These are phyloP conservation scores for Dendrobium officinale DNA, from an alignment of 106 monocot genomes.

Conservation along the genomic window DNA sequence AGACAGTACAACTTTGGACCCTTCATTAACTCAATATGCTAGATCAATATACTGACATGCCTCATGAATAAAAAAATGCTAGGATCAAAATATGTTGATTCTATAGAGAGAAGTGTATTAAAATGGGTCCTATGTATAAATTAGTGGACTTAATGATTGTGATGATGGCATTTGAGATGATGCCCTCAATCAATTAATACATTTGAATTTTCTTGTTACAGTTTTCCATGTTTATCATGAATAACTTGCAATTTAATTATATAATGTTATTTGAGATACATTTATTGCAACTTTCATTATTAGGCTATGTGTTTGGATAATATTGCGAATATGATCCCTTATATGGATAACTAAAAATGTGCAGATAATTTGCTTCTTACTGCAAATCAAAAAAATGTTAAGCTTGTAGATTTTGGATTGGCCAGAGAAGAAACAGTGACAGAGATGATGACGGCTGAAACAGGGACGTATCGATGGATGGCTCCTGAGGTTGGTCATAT, in stretches of 20 bases:
- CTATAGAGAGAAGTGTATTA: neutral
- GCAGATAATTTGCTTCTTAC: slow-evolving; percentile 93
- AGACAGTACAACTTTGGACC: neutral
- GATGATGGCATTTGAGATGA: neutral
- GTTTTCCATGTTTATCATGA: neutral
- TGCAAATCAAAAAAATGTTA: slow-evolving; percentile 75
- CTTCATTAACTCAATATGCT: neutral
- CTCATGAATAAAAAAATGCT: neutral
- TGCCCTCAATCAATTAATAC: neutral
- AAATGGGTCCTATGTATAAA: neutral
- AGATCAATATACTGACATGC: neutral
- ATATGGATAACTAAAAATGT: slow-evolving; percentile 12
- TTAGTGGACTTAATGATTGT: neutral
- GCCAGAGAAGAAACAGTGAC: slow-evolving; percentile 98
- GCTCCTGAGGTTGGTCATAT: slow-evolving; percentile 79
- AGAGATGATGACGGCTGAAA: slow-evolving; percentile 99
- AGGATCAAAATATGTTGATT: neutral
- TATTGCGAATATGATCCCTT: neutral
- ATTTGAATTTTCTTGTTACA: neutral
- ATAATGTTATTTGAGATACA: neutral
- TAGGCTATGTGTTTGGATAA: neutral
- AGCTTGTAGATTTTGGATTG: slow-evolving; percentile 94
- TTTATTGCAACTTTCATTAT: neutral
- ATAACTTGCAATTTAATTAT: neutral
- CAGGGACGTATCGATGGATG: slow-evolving; percentile 98